A percentile compares a stretch with the other conserved stretches of the same genome.
Conservation (phyloP, 2,329 filamentous ascomycete genomes). For the Boeremia lycopersici region DNA sequence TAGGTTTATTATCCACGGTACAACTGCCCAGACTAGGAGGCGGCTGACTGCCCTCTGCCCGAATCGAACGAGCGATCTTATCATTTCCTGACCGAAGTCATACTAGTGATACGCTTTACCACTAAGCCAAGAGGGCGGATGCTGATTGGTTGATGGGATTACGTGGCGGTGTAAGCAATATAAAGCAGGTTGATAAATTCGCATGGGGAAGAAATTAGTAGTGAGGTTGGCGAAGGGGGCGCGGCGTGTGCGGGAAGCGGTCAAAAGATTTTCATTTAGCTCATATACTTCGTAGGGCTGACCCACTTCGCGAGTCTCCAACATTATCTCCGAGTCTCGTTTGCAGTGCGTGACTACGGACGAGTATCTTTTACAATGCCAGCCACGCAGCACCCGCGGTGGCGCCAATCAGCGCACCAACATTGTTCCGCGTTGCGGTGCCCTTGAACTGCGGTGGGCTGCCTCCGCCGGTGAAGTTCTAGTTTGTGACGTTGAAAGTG, state of each 20-base stretch:
- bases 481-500: conserved; percentile 12
- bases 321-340: no score
- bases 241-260: no score
- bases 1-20: not conserved
- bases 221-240: no score
- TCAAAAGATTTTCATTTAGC: no score
- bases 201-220: no score
- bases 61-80: conserved; percentile 22
- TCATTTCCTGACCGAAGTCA: conserved; percentile 6
- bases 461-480: conserved; percentile 5
- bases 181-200: no score
- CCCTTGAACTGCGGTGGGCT: conserved; percentile 18
- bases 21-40: conserved; percentile 6
- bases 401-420: conserved; percentile 10
- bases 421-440: not conserved
- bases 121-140: conserved; percentile 19
- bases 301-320: no score
- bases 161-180: no score
- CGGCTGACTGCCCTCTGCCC: conserved; percentile 14
- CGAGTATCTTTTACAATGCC: not conserved
- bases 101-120: conserved; percentile 22
- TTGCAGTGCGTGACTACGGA: no score
- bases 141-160: conserved; percentile 3
- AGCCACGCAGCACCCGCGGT: conserved; percentile 2
- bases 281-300: no score